Evolutionary conservation across 169 alveolate species (phyloP).

Genomic region (Plasmodium knowlesi): DNA sequence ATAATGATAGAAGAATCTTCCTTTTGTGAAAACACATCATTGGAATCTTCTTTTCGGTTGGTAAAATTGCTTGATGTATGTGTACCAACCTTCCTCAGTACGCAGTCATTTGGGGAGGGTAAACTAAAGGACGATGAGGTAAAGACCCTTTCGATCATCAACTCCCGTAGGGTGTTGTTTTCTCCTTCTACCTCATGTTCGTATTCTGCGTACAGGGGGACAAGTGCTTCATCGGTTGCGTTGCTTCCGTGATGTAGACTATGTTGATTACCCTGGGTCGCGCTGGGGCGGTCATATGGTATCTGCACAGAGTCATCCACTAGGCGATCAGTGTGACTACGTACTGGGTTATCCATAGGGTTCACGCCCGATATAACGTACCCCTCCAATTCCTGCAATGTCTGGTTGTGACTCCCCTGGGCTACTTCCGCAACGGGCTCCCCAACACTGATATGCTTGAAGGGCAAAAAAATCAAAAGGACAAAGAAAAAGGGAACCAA

Average conservation of each 20-base stretch:
- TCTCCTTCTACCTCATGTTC: background rate
- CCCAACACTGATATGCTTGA: slow-evolving; percentile 1
- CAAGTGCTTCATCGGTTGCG: background rate
- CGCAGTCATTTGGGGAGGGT: background rate
- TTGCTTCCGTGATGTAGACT: background rate
- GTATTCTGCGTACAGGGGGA: background rate
- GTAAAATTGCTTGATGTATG: background rate
- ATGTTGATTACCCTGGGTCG: background rate
- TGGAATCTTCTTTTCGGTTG: background rate
- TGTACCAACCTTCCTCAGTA: background rate
- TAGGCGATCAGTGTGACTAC: background rate
- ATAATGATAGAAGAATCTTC: background rate
- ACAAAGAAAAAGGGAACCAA: slow-evolving; percentile 55
- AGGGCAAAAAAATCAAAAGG: slow-evolving; percentile 26
- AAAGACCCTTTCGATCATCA: background rate
- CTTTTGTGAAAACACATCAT: background rate
- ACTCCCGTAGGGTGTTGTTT: background rate
- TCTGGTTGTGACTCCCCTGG: slow-evolving; percentile 1
- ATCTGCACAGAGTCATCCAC: background rate
- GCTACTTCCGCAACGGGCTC: background rate
- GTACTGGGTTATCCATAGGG: background rate
- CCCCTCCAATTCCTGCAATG: slow-evolving; percentile 32
- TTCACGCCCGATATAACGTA: slow-evolving; percentile 2
- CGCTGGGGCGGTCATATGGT: background rate
- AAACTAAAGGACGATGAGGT: background rate